Base-by-base conservation (phyloP, 768 basidiomycete species). In the Amanita pallidorosea region DNA sequence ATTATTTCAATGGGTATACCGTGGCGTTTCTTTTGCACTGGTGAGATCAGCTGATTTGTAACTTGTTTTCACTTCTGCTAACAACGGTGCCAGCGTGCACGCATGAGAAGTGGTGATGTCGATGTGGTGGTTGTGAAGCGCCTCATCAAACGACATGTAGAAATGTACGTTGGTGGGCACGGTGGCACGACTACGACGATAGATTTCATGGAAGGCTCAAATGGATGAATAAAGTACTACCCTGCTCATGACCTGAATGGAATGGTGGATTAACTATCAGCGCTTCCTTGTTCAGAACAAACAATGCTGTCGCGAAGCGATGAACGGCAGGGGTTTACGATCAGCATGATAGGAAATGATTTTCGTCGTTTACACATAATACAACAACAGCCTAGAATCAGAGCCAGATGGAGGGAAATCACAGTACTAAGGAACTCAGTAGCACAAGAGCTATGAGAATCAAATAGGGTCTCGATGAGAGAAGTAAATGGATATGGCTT, bases 1-100 rank as follows among this genome's bases (percentile, higher is more conserved):
- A n/a, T 55, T 78, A 6, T 74, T 71, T 45, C 67, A 65, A 1
- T 65, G 60, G 54, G 66, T 76, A 31, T 73, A 74, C 52, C 63
- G 73, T 22, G 76, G 77, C 4, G 74, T 73, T 17, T 63, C 62
- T 3, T 79, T 73, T 59, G 76, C 76, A n/a, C 49, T 79, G 59
- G 77, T 75, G 47, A 48, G 72, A 65, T 5, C 23, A 36, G 25
- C 17, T 31, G 50, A 23, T n/a, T 46, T 25, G 25, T 25, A 18
- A n/a, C 5, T 2, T 46, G 2, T 4, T 27, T 46, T 37, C 22
- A 7, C 12, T 9, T 13, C 40, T 35, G 53, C 37, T 55, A 48
- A 57, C 33, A 43, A 9, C 41, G 46, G 18, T 46, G 17, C 6
- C 57, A 77, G 77, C 72, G 77, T 31, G 62, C 58, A 7, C 63